Base-by-base conservation (phyloP, 148 eudicot genomes). In the Polygonum maritimum region DNA sequence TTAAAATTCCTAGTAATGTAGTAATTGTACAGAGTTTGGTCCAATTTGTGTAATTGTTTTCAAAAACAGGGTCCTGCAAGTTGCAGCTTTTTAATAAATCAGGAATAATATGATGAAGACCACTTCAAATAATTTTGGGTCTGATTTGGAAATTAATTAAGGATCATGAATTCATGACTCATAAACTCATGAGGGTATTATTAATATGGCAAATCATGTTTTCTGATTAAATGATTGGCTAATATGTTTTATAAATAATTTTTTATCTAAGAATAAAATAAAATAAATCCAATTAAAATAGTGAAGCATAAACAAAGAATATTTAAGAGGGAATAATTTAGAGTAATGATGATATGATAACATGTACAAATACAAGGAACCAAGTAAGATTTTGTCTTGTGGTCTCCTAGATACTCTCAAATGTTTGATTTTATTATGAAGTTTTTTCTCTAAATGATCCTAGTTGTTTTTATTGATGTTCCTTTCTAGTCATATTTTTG, bases 401-500 rank as follows among this genome's bases (percentile, higher is more conserved):
- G 81, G 78, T 75, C 67, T 83, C 84, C 81, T 86, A 82, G 88
- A 86, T 74, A 83, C 76, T 41, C 87, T 79, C 84, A 75, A 85
- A 73, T 14, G 48, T 80, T 85, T 79, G 63, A 74, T 52, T 62
- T 76, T 19, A 78, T 48, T 45, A 49, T 75, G 2, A 74, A 71
- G 4, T 1, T 3, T 39, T 69, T 33, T 22, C 54, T 72, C 74
- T 67, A 38, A 19, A 19, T 19, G 2, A 57, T 21, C 33, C 1
- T 57, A 21, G 22, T 57, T 57, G 12, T n/a, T 62, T 62, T 62
- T 35, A 22, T 10, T 62, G 38, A 31, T 62, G 35, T 22, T 22
- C 63, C 33, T 57, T 19, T 21, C 11, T 57, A 2, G 26, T 26
- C 39, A 62, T 45, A 19, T 38, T 9, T 18, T 0, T 70, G 9